phyloP scores from a whole-genome alignment of 169 alveolate species.

The Plasmodium vinckei region DNA sequence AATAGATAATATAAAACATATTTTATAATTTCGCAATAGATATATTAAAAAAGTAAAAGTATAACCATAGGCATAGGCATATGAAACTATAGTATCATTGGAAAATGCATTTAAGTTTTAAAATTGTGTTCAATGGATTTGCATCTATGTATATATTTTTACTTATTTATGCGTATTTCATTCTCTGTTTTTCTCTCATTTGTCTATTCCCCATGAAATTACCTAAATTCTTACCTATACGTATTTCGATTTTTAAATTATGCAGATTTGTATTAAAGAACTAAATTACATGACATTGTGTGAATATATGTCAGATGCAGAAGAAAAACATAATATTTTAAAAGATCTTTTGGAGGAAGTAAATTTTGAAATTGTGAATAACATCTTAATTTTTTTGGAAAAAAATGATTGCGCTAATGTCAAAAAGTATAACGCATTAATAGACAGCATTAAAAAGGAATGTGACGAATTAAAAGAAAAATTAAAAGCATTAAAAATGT shows the following conservation, averaged over 20 bases:
- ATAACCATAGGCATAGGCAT: too few species aligned
- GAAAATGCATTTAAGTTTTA: too few species aligned
- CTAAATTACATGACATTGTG: slow-evolving; percentile 52
- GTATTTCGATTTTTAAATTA: neutral
- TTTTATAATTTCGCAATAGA: too few species aligned
- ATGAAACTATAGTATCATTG: too few species aligned
- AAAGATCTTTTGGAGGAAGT: slow-evolving; percentile 60
- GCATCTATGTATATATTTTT: too few species aligned
- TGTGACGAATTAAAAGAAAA: slow-evolving; percentile 57
- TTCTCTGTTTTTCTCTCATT: too few species aligned
- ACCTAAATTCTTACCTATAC: slow-evolving; percentile 1
- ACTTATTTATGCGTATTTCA: too few species aligned
- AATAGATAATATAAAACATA: too few species aligned
- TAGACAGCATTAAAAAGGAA: slow-evolving; percentile 34
- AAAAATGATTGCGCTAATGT: slow-evolving; percentile 51
- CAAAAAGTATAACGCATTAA: slow-evolving; percentile 29
- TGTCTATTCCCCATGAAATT: neutral
- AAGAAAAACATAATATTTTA: slow-evolving; percentile 56
- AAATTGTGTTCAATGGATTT: too few species aligned
- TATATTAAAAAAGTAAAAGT: too few species aligned
- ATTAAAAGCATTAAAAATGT: slow-evolving; percentile 59
- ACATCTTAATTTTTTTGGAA: slow-evolving; percentile 32
- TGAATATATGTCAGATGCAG: slow-evolving; percentile 63
- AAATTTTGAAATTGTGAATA: slow-evolving; percentile 26
- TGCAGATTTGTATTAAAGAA: slow-evolving; percentile 44